Evolutionary conservation across 768 basidiomycete genomes (phyloP), one percentile per base, ranked within the genome.

Genomic region (Pulveroboletus sp.): DNA sequence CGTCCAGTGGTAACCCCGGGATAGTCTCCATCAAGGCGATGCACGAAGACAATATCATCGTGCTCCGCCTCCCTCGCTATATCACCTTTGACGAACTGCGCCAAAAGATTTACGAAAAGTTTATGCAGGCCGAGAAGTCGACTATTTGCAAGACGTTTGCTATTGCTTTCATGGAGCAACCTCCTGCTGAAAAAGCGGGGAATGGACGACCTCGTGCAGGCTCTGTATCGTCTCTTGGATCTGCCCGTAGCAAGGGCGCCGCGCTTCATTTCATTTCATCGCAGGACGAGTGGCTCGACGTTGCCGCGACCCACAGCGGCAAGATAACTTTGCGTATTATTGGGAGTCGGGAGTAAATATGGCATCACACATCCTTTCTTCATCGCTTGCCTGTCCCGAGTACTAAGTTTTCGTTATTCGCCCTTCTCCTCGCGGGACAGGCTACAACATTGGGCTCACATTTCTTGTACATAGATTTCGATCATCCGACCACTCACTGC

Each of bases 21-120:
- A 44, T 64, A 21, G 56, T 87, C 40, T 70, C 75, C 2, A 75
- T 89, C 70, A 90, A 90, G 68, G 87, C 80, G 5, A 75, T 75
- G 37, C 77, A 79, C 54, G 76, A 80, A 56, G 75, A 81, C 52
- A 70, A 76, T 23, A 83, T 85, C 52, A 74, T 90, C 58, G 67
- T 85, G 51, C 73, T 90, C 43, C 81, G 84, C 37, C 66, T 76
- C 8, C 65, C 77, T 12, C 73, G 73, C 52, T 67, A 72, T 35
- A 70, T 72, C 49, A 37, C 74, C n/a, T 75, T 82, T 47, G 57
- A 64, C 16, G 80, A 81, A 38, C 57, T 89, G 14, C 82, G 82
- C 50, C 68, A 69, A 43, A 75, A 77, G 40, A 69, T 90, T 21
- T 76, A 77, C 52, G 78, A 83, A 46, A 88, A 87, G 58, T 83